A percentile compares a stretch with the other conserved stretches of the same genome.
Conservation (phyloP, 352 stramenopile genomes). For the Halophytophthora batemanensis region DNA sequence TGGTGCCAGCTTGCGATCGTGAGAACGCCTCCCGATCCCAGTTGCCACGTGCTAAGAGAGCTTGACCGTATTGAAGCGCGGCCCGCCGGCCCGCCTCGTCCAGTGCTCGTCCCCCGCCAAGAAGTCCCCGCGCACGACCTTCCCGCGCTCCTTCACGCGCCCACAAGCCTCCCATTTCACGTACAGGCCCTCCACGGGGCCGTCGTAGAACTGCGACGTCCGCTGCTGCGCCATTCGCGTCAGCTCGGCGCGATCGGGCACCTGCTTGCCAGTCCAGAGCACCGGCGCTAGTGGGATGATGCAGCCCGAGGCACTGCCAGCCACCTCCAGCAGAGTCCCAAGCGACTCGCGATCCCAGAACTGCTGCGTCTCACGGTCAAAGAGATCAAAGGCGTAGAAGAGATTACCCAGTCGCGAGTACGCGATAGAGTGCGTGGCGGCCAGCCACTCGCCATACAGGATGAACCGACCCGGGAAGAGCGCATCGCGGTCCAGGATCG, state of each 20-base stretch:
- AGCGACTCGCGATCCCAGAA: slow-evolving; percentile 45
- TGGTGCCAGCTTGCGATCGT: too few relatives aligned
- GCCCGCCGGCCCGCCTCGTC: slow-evolving; percentile 27
- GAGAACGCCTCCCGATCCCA: too few relatives aligned
- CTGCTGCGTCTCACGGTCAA: slow-evolving; percentile 42
- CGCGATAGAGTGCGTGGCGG: slow-evolving; percentile 75
- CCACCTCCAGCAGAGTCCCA: slow-evolving; percentile 24
- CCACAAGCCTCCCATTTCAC: slow-evolving; percentile 52
- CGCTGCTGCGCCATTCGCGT: slow-evolving; percentile 36
- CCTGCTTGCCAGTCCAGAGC: slow-evolving; percentile 30
- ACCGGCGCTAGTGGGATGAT: slow-evolving; percentile 42
- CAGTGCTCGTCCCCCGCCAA: slow-evolving; percentile 63
- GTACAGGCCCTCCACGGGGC: slow-evolving; percentile 48
- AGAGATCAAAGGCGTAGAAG: slow-evolving; percentile 85
- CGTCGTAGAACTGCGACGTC: slow-evolving; percentile 43
- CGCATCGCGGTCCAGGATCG: slow-evolving; percentile 41
- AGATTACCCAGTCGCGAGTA: slow-evolving; percentile 59
- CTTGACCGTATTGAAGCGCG: slow-evolving; percentile 42
- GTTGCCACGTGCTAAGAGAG: not conserved
- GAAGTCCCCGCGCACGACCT: slow-evolving; percentile 68
- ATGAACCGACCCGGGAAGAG: slow-evolving; percentile 69
- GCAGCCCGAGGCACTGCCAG: slow-evolving; percentile 8
- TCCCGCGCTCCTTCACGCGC: slow-evolving; percentile 44
- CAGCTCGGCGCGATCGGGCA: slow-evolving; percentile 31
- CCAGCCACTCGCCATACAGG: slow-evolving; percentile 82